phyloP scores from a whole-genome alignment of 1,139 yeast genomes.

The Citeromyces siamensis region DNA sequence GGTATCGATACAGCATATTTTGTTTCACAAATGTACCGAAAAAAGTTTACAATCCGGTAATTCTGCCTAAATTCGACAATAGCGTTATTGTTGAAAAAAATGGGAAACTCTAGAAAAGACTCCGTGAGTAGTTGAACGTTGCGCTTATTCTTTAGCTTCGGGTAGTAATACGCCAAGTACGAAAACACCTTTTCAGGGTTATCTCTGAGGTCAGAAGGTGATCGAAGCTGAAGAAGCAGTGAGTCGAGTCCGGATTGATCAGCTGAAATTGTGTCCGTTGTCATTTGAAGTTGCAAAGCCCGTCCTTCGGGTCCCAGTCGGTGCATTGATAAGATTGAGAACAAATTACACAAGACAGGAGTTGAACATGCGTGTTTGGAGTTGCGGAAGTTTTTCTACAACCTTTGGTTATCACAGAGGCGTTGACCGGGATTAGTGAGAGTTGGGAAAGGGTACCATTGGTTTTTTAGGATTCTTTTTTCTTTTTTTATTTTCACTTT shows the following conservation, averaged over 20 bases:
- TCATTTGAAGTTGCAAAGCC: conserved; percentile 6
- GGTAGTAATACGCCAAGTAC: conserved; percentile 45
- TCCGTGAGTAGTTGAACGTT: conserved; percentile 40
- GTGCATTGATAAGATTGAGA: conserved; percentile 11
- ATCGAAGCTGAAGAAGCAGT: conserved; percentile 28
- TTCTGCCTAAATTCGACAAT: conserved; percentile 18
- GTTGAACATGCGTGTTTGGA: too few species aligned
- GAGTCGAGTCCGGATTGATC: conserved; percentile 27
- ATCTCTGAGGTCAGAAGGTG: conserved; percentile 22
- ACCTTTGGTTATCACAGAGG: too few species aligned
- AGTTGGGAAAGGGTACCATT: too few species aligned
- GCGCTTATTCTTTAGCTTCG: conserved; percentile 43
- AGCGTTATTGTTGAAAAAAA: conserved; percentile 22
- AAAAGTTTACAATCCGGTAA: conserved; percentile 34
- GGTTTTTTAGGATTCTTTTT: too few species aligned
- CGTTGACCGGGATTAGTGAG: too few species aligned
- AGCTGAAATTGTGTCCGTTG: conserved; percentile 2
- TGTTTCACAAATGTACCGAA: conserved; percentile 32
- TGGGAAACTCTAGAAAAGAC: conserved; percentile 34
- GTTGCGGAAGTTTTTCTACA: too few species aligned
- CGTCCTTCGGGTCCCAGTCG: conserved; percentile 23
- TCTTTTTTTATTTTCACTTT: too few species aligned
- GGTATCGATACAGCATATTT: conserved; percentile 54
- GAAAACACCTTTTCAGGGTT: conserved; percentile 30
- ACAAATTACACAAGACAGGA: too few species aligned